Evolutionary conservation across 2,329 filamentous ascomycete species (phyloP).

Genomic region (Clonostachys solani): DNA sequence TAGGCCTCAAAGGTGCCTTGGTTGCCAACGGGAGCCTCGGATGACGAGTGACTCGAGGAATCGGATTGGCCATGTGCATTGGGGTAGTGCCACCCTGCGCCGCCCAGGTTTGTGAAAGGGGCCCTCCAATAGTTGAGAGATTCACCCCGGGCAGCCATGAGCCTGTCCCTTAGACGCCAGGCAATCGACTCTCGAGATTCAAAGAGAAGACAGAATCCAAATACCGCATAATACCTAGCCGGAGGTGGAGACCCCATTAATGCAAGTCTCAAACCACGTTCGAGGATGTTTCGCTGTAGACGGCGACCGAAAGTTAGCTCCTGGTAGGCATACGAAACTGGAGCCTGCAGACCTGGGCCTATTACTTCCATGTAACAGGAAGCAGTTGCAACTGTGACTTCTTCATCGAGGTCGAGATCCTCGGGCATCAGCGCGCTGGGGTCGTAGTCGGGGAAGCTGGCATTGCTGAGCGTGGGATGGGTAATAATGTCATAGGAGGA

Average conservation of each 20-base stretch:
- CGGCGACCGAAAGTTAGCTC: conserved; percentile 68
- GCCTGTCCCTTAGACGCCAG: conserved; percentile 24
- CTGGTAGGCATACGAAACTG: conserved; percentile 53
- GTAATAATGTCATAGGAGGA: conserved; percentile 43
- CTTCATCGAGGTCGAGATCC: no score
- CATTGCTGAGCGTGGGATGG: conserved; percentile 45
- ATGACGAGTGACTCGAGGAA: no score
- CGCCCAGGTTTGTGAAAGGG: conserved; percentile 63
- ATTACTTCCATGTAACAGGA: no score
- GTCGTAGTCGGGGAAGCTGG: conserved; percentile 41
- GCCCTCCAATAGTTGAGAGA: conserved; percentile 53
- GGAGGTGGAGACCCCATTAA: conserved; percentile 41
- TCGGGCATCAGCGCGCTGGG: conserved; percentile 6
- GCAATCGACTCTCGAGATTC: conserved; percentile 45
- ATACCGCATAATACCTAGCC: conserved; percentile 48
- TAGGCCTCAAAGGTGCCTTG: conserved; percentile 21
- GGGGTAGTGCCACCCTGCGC: conserved; percentile 61
- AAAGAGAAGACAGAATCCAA: conserved; percentile 66
- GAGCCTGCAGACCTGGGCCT: conserved; percentile 9
- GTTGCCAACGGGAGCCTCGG: conserved; percentile 19
- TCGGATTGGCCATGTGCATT: not conserved
- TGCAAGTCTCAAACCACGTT: conserved; percentile 58
- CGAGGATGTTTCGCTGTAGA: conserved; percentile 61
- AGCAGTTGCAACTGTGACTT: no score
- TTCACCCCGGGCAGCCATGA: conserved; percentile 26